Percentiles rank a stretch among this genome's conserved stretches.
These are phyloP conservation scores for Candida glucosophila DNA, from an alignment of 1,139 yeast genomes.

Conservation along the genomic window DNA sequence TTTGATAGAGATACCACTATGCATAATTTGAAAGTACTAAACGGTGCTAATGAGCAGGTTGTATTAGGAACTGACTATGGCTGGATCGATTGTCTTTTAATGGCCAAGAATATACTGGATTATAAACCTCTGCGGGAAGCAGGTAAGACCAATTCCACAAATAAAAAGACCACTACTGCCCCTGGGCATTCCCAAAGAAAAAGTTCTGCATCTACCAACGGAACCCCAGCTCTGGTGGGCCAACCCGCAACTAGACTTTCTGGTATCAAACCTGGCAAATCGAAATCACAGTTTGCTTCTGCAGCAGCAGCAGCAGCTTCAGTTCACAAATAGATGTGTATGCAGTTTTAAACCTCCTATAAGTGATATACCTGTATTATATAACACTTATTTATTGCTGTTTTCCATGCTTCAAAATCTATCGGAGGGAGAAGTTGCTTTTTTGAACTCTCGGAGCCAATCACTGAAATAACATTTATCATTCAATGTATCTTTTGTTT, in stretches of 20 bases:
- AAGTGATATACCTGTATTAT: too few species aligned
- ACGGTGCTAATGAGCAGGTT: conserved; percentile 24
- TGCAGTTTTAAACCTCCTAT: too few species aligned
- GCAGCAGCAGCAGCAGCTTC: conserved; percentile 48
- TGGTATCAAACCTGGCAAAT: background rate
- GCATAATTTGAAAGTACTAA: conserved; percentile 30
- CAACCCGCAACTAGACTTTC: background rate
- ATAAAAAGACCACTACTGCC: background rate
- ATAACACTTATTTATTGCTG: too few species aligned
- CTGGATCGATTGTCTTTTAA: conserved; percentile 39
- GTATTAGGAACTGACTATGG: conserved; percentile 30
- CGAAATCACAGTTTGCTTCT: conserved; percentile 22
- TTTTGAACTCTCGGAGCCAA: conserved; percentile 21
- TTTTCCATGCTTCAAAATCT: background rate
- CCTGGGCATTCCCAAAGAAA: background rate
- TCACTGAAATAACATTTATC: conserved; percentile 30
- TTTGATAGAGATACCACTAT: conserved; percentile 13
- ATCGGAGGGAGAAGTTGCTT: too few species aligned
- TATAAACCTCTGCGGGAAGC: too few species aligned
- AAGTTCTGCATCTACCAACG: background rate
- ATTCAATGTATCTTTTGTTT: conserved; percentile 23
- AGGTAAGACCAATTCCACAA: background rate
- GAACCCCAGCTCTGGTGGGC: background rate
- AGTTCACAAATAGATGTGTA: conserved; percentile 21
- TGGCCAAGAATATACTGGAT: conserved; percentile 32